phyloP scores from a whole-genome alignment of 441 rosid genomes.

The Rhodomyrtus psidioides region DNA sequence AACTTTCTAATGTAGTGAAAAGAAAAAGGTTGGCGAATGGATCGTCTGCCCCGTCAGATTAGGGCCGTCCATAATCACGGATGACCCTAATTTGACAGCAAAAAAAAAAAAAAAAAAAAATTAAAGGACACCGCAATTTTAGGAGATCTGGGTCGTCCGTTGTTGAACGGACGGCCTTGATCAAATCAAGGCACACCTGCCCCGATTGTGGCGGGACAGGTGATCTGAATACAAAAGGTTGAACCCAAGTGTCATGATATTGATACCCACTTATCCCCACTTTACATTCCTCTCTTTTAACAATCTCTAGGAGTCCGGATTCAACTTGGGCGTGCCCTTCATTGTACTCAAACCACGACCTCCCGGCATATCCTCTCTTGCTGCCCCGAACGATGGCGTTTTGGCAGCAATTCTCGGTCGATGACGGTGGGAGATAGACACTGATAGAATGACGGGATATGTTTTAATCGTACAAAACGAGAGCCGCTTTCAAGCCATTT shows the following conservation, averaged over 20 bases:
- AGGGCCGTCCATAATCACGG: no score
- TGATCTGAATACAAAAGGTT: no score
- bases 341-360: background rate
- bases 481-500: background rate
- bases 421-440: background rate
- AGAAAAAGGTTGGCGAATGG: background rate
- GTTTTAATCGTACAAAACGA: background rate
- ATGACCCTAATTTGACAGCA: no score
- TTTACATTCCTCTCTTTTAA: background rate
- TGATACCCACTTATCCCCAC: background rate
- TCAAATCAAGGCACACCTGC: no score
- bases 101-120: no score
- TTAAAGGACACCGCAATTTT: no score
- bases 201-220: no score
- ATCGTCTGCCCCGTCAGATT: no score
- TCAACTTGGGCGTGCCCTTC: background rate
- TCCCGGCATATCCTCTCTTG: background rate
- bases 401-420: rapidly evolving
- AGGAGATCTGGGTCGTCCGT: no score
- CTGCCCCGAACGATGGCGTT: background rate
- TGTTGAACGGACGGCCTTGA: no score
- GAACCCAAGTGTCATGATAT: background rate
- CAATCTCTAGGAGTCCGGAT: background rate
- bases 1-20: background rate
- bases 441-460: background rate